These are phyloP conservation scores for Acacia pycnantha DNA, from an alignment of 331 rosid genomes.

Conservation along the genomic window DNA sequence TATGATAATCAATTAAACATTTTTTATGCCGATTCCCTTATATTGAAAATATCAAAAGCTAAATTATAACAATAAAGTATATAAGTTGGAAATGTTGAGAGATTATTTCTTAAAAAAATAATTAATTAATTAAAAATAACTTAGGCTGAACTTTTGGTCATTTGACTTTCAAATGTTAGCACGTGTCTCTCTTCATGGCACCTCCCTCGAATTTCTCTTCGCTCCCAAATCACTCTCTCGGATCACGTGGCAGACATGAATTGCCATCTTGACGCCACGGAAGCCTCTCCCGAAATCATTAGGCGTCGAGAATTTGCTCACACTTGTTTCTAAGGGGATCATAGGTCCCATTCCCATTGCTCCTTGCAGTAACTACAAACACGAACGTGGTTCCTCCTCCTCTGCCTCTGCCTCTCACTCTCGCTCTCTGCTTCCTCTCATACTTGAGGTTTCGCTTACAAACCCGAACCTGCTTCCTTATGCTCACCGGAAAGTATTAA, in stretches of 20 bases:
- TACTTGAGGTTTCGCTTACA: neutral
- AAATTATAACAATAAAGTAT: no score
- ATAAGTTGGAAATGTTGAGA: no score
- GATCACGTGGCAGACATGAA: conserved; percentile 71
- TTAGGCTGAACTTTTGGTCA: no score
- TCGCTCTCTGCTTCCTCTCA: neutral
- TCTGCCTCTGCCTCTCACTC: neutral
- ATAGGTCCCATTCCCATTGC: neutral
- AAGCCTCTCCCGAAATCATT: conserved; percentile 21
- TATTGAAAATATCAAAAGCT: no score
- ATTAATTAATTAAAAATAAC: no score
- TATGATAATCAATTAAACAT: no score
- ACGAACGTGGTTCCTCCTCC: neutral
- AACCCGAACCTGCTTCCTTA: neutral
- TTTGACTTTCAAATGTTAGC: neutral
- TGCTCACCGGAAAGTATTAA: neutral
- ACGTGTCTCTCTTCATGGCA: neutral
- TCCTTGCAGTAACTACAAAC: neutral
- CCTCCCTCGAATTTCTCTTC: neutral
- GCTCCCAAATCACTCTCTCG: neutral
- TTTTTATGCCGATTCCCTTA: no score
- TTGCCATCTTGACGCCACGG: conserved; percentile 24
- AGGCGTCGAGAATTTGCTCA: neutral
- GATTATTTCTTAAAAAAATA: no score
- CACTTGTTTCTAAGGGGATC: neutral